Conservation (phyloP, 2,329 filamentous ascomycete genomes). For the Talaromyces amestolkiae region DNA sequence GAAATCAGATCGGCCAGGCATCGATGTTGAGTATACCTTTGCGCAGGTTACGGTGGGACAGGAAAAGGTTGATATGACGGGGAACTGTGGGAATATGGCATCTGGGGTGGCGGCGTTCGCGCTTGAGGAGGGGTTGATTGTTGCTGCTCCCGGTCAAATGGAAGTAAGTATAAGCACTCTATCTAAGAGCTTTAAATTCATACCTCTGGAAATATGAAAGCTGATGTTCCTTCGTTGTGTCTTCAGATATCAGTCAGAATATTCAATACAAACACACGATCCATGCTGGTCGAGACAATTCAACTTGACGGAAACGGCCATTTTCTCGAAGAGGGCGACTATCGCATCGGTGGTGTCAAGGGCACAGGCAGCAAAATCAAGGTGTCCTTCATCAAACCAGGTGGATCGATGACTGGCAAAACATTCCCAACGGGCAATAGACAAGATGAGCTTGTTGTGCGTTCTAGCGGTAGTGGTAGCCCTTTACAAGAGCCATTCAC, state of each 20-base stretch:
- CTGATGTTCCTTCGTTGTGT: background rate
- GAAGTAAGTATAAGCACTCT: constrained; percentile 18
- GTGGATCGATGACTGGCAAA: constrained; percentile 60
- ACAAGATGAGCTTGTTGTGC: constrained; percentile 23
- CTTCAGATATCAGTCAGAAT: constrained; percentile 54
- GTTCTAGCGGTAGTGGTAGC: constrained; percentile 36
- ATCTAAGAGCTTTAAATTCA: background rate
- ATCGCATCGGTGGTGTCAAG: constrained; percentile 59
- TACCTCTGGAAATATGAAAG: background rate
- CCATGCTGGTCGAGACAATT: constrained; percentile 58
- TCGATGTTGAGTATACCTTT: constrained; percentile 67
- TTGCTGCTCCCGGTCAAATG: constrained; percentile 24
- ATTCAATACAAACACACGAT: constrained; percentile 66
- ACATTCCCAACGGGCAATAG: constrained; percentile 57
- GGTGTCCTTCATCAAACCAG: constrained; percentile 59
- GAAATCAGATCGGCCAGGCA: constrained; percentile 44
- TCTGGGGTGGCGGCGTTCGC: constrained; percentile 63
- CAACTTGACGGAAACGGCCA: constrained; percentile 47
- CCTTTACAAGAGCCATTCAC: constrained; percentile 37
- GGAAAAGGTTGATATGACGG: constrained; percentile 58
- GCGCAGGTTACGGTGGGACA: constrained; percentile 63
- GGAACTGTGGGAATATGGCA: constrained; percentile 71
- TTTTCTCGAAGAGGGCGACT: constrained; percentile 49
- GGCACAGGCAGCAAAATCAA: constrained; percentile 55
- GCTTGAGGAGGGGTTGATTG: constrained; percentile 53